phyloP scores from a whole-genome alignment of 371 early-diverging fungal genomes.

The Amoeboaphelidium protococcarum region DNA sequence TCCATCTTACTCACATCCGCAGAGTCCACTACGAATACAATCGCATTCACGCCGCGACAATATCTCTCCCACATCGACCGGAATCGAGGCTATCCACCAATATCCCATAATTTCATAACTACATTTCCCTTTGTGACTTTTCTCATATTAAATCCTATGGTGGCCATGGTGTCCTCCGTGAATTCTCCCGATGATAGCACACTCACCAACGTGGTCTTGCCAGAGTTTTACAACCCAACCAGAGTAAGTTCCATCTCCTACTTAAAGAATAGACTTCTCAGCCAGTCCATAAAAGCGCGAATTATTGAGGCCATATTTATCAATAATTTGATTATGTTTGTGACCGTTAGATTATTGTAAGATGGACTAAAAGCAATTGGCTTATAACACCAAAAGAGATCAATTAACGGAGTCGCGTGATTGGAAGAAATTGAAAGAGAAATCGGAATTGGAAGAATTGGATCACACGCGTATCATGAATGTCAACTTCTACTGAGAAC shows the following conservation, averaged over 20 bases:
- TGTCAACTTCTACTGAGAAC: too few relatives aligned
- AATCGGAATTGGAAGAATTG: too few relatives aligned
- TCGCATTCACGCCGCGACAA: constrained; percentile 77
- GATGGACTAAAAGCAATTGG: too few relatives aligned
- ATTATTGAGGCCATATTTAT: too few relatives aligned
- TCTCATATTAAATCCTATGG: constrained; percentile 95
- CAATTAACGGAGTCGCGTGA: too few relatives aligned
- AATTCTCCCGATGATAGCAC: constrained; percentile 85
- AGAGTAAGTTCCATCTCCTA: constrained; percentile 95
- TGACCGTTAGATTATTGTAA: too few relatives aligned
- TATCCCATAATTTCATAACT: constrained; percentile 95
- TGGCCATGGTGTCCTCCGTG: constrained; percentile 85
- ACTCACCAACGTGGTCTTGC: constrained; percentile 90
- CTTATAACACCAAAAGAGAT: too few relatives aligned
- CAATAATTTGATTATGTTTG: too few relatives aligned
- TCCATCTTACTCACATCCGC: constrained; percentile 77
- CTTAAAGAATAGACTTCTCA: constrained; percentile 73
- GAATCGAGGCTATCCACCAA: constrained; percentile 86
- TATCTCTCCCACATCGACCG: constrained; percentile 94
- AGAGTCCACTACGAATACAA: constrained; percentile 91
- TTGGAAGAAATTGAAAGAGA: too few relatives aligned
- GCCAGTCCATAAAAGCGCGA: constrained; percentile 69
- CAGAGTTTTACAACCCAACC: constrained; percentile 89
- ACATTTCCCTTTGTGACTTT: constrained; percentile 43
- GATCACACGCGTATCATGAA: too few relatives aligned